Conservation (phyloP, 2,329 filamentous ascomycete genomes). For the Trichoderma asperellum region DNA sequence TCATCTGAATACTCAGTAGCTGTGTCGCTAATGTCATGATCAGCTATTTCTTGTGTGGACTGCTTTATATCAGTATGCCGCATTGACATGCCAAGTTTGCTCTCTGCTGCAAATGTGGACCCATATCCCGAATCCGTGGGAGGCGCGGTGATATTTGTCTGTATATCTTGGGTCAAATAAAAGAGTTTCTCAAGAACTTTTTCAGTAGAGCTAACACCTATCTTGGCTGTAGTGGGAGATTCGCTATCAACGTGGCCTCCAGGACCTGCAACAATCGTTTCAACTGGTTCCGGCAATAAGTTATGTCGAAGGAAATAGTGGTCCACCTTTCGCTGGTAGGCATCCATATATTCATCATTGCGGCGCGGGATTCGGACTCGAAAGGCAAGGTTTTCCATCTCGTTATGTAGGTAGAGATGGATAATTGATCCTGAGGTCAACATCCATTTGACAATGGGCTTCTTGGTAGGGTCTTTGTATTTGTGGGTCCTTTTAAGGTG, state of each 20-base stretch:
- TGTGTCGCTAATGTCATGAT: too few relatives aligned
- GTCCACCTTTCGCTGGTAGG: slow-evolving; percentile 71
- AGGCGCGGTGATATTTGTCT: too few relatives aligned
- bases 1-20: not conserved
- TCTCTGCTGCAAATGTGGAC: too few relatives aligned
- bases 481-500: slow-evolving; percentile 58
- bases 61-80: too few relatives aligned
- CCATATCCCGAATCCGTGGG: too few relatives aligned
- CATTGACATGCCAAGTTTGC: too few relatives aligned
- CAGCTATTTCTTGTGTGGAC: too few relatives aligned
- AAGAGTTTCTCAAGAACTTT: too few relatives aligned
- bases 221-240: slow-evolving; percentile 35
- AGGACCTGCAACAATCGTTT: slow-evolving; percentile 52
- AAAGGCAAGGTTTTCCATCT: slow-evolving; percentile 69
- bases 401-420: slow-evolving; percentile 63
- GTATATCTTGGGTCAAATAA: too few relatives aligned
- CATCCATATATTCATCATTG: slow-evolving; percentile 65
- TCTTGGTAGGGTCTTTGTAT: slow-evolving; percentile 37
- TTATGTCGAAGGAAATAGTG: slow-evolving; percentile 60
- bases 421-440: slow-evolving; percentile 75
- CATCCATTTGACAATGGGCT: slow-evolving; percentile 56
- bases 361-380: slow-evolving; percentile 81
- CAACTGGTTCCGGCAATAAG: slow-evolving; percentile 37
- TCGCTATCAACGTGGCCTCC: too few relatives aligned
- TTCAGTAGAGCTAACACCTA: too few relatives aligned